These are phyloP conservation scores for Lecanicillium sp. DNA, from an alignment of 2,329 filamentous ascomycete genomes.

Conservation along the genomic window DNA sequence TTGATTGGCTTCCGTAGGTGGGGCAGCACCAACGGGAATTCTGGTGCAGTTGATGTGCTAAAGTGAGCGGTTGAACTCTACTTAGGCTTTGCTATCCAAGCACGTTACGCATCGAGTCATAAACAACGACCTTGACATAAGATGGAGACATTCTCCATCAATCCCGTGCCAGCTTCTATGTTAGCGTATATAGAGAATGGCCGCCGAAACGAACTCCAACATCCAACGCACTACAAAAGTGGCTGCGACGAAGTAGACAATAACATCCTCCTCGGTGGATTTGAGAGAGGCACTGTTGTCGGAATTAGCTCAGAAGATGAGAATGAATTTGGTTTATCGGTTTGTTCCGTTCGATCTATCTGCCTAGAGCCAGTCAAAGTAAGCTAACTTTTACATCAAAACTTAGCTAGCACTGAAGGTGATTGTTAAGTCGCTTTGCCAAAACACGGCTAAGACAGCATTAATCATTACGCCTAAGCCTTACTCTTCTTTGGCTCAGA, in stretches of 20 bases:
- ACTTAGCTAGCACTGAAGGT: conserved; percentile 40
- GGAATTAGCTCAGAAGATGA: conserved; percentile 46
- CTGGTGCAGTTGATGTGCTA: too few relatives aligned
- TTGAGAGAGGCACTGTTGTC: conserved; percentile 42
- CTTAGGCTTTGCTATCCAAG: too few relatives aligned
- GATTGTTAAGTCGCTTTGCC: conserved; percentile 30
- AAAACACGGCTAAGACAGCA: conserved; percentile 17
- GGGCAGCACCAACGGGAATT: too few relatives aligned
- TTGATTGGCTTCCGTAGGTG: too few relatives aligned
- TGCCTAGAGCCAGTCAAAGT: too few relatives aligned
- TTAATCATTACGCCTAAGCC: conserved; percentile 43
- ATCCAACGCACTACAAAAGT: conserved; percentile 24
- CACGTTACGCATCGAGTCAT: too few relatives aligned
- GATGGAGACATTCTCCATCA: conserved; percentile 22
- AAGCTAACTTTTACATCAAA: too few relatives aligned
- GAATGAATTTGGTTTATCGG: conserved; percentile 35
- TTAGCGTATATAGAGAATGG: conserved; percentile 30
- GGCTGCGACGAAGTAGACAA: conserved; percentile 43
- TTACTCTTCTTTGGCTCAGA: conserved; percentile 28
- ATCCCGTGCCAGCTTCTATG: conserved; percentile 35
- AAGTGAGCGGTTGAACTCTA: too few relatives aligned
- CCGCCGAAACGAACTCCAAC: conserved; percentile 22
- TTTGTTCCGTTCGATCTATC: conserved; percentile 20
- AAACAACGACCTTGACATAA: too few relatives aligned
- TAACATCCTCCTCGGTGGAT: conserved; percentile 34